These are phyloP conservation scores for Halenospora varia DNA, from an alignment of 495 filamentous ascomycete species.

Conservation along the genomic window DNA sequence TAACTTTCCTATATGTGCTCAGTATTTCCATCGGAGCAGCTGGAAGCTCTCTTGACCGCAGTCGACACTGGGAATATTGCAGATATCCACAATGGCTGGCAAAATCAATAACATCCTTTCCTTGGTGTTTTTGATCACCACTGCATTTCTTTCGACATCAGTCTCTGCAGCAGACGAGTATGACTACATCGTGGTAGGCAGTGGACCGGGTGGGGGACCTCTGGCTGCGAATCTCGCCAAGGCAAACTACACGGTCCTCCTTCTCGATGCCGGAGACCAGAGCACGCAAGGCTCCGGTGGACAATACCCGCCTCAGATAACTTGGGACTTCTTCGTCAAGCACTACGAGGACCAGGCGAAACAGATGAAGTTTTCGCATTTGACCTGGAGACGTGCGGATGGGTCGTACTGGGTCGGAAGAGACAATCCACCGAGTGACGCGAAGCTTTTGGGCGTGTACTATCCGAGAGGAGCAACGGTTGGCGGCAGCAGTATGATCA, in stretches of 20 bases:
- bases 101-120: too few species aligned
- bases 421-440: conserved; percentile 34
- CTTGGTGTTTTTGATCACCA: too few species aligned
- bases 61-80: too few species aligned
- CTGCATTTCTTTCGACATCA: too few species aligned
- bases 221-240: conserved; percentile 56
- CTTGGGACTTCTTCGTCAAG: conserved; percentile 36
- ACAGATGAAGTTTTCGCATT: conserved; percentile 36
- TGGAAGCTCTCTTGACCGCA: too few species aligned
- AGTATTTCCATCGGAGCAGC: too few species aligned
- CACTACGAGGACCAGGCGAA: conserved; percentile 38
- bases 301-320: conserved; percentile 23
- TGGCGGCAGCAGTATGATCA: conserved; percentile 41
- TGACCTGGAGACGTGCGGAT: conserved; percentile 39
- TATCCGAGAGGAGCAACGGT: conserved; percentile 43
- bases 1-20: too few species aligned
- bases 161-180: conserved; percentile 33
- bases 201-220: conserved; percentile 59
- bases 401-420: conserved; percentile 34
- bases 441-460: conserved; percentile 35
- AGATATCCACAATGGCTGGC: too few species aligned
- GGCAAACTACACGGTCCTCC: conserved; percentile 52
- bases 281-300: conserved; percentile 33
- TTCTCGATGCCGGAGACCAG: conserved; percentile 63
- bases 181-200: conserved; percentile 64